A percentile compares a stretch with the other conserved stretches of the same genome.
phyloP scores from a whole-genome alignment of 1,284 basidiomycete genomes.

The Calocybe gambosa region DNA sequence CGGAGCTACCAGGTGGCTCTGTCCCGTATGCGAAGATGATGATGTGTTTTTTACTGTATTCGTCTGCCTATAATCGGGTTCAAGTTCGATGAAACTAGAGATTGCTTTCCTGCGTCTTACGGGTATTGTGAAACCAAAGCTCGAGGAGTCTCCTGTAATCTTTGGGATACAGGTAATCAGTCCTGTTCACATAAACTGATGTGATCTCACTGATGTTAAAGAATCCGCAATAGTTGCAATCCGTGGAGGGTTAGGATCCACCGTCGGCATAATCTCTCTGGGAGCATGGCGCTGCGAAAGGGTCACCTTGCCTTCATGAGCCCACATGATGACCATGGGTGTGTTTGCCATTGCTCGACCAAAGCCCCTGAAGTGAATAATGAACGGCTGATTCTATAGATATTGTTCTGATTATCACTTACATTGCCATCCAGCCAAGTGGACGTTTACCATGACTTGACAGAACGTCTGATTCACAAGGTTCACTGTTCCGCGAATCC shows the following conservation, averaged over 20 bases:
- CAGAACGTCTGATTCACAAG: constrained; percentile 30
- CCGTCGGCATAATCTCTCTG: constrained; percentile 40
- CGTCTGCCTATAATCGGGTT: constrained; percentile 27
- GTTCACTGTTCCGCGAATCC: neutral
- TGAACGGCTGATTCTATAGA: neutral
- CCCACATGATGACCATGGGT: constrained; percentile 65
- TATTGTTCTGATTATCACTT: constrained; percentile 12
- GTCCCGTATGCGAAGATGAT: constrained; percentile 13
- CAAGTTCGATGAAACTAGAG: neutral
- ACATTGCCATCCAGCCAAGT: constrained; percentile 58
- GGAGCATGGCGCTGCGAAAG: constrained; percentile 53
- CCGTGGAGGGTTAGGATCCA: constrained; percentile 42
- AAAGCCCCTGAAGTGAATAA: constrained; percentile 35
- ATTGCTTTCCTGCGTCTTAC: constrained; percentile 20
- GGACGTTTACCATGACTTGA: constrained; percentile 28
- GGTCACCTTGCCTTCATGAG: constrained; percentile 49
- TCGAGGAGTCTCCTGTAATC: constrained; percentile 30
- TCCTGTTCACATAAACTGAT: neutral
- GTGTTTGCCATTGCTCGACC: constrained; percentile 44
- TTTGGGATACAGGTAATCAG: constrained; percentile 13
- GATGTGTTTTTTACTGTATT: constrained; percentile 17
- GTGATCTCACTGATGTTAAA: constrained; percentile 32
- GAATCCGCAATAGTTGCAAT: constrained; percentile 34
- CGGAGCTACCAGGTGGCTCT: constrained; percentile 12
- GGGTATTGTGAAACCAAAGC: constrained; percentile 44